Evolutionary conservation across 306 rosid species (phyloP).

Genomic region (Prunus fruticosa): DNA sequence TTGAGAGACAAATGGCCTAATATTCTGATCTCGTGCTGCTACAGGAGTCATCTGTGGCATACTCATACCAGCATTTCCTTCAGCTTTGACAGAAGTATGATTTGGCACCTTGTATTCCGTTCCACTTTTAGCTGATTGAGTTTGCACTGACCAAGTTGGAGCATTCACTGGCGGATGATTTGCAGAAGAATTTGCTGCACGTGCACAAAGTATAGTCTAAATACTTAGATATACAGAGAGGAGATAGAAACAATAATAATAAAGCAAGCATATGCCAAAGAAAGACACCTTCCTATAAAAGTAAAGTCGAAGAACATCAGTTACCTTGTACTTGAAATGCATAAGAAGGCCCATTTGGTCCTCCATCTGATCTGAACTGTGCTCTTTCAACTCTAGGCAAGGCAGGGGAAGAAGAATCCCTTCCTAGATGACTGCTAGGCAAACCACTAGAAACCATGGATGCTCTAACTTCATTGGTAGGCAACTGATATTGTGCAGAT

Average conservation of each 20-base stretch:
- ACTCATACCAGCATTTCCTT: constrained; percentile 42
- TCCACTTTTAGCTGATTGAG: constrained; percentile 63
- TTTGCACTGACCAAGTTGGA: constrained; percentile 74
- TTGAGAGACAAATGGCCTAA: constrained; percentile 62
- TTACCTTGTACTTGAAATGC: constrained; percentile 71
- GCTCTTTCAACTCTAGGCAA: constrained; percentile 65
- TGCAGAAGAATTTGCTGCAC: constrained; percentile 47
- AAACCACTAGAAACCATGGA: constrained; percentile 55
- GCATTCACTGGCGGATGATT: constrained; percentile 55
- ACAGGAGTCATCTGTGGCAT: constrained; percentile 43
- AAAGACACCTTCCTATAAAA: not conserved
- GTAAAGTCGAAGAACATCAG: not conserved
- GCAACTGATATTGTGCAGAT: constrained; percentile 50
- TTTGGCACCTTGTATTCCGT: constrained; percentile 62
- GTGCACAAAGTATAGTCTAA: constrained; percentile 12
- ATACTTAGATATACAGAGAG: not conserved
- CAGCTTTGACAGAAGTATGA: constrained; percentile 53
- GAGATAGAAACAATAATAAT: constrained; percentile 6
- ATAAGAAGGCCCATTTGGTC: constrained; percentile 65
- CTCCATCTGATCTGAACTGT: constrained; percentile 58
- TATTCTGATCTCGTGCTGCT: constrained; percentile 53
- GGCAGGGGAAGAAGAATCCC: constrained; percentile 52
- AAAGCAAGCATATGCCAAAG: not conserved
- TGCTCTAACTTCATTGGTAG: constrained; percentile 52
- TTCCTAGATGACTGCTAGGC: constrained; percentile 62